Conservation (phyloP, 164 flowering plant species). For the Hamamelis virginiana region DNA sequence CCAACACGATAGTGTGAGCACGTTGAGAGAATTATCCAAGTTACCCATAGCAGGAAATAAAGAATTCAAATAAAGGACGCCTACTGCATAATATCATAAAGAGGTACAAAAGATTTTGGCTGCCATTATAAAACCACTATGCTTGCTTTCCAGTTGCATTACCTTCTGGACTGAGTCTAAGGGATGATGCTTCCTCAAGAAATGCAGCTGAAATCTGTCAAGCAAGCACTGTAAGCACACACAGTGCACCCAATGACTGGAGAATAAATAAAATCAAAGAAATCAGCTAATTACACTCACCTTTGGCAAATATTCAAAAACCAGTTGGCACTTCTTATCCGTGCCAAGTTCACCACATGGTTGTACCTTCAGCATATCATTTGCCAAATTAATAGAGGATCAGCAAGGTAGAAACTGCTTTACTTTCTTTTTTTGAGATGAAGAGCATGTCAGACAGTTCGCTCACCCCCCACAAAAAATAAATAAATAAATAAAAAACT, state of each 20-base stretch:
- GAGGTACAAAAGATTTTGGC: not conserved
- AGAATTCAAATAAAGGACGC: not conserved
- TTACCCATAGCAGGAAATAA: not conserved
- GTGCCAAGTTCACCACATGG: slow-evolving; percentile 53
- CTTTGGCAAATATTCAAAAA: slow-evolving; percentile 48
- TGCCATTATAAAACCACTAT: not conserved
- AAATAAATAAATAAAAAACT: no score
- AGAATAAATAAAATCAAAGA: not conserved
- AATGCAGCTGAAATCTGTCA: slow-evolving; percentile 45
- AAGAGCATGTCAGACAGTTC: no score
- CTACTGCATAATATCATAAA: not conserved
- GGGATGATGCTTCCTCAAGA: slow-evolving; percentile 41
- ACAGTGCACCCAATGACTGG: not conserved
- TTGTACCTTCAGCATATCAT: slow-evolving; percentile 41
- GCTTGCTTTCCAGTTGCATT: not conserved
- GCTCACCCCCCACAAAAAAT: not conserved
- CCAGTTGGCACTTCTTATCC: slow-evolving; percentile 43
- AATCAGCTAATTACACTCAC: slow-evolving; percentile 26
- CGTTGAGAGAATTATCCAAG: not conserved
- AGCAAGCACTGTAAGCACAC: slow-evolving; percentile 3
- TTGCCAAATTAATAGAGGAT: slow-evolving; percentile 1
- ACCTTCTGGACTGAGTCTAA: slow-evolving; percentile 33
- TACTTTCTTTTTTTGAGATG: not conserved
- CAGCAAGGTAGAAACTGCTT: not conserved
- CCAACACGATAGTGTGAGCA: not conserved